Evolutionary conservation across 2,329 filamentous ascomycete genomes (phyloP), one percentile per base, ranked within the genome.

Genomic region (Thermoascus crustaceus): DNA sequence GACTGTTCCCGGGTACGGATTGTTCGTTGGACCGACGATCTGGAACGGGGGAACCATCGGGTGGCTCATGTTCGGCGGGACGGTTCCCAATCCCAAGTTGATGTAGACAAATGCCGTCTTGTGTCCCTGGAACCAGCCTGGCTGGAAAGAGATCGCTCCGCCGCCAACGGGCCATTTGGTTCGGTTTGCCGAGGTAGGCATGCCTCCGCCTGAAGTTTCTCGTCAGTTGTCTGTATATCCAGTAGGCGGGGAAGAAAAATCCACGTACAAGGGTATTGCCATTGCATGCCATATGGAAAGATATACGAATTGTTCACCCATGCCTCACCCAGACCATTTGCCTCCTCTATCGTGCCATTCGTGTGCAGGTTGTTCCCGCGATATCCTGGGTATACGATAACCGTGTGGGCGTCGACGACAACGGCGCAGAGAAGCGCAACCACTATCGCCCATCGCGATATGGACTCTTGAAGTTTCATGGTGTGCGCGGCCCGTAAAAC

Each of bases 81-180:
- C 77, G 21, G 73, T 85, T 45, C 85, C 86, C 46, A 88, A 78
- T 46, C 91, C 91, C 37, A 96, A 72, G 67, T 96, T 96, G 64
- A 96, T 69, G 66, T 94, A 94, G 56, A 94, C 73, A 50, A 86
- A 76, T 11, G 87, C 89, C 4, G 77, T 80, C 22, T 75, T 61
- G 60, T 96, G 91, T 45, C 91, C 91, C 39, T 80, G 78, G 69
- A 95, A 95, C 91, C 91, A 96, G 53, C 89, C 91, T 0, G 91
- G 91, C 56, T 96, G 89, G 52, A 95, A 73, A 32, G 86, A 75
- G 41, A 98, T 54, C n/a, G 87, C 86, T 43, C 91, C 91, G 48
- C 91, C 91, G 19, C 67, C 76, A 32, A 86, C 73, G 10, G 91
- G 88, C 91, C 91, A 96, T 66, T 82, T 85, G 9, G 91, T 94